Percentiles rank a stretch among this genome's conserved stretches.
phyloP scores from a whole-genome alignment of 108 stramenopile species.

The Skeletonema menzelii region DNA sequence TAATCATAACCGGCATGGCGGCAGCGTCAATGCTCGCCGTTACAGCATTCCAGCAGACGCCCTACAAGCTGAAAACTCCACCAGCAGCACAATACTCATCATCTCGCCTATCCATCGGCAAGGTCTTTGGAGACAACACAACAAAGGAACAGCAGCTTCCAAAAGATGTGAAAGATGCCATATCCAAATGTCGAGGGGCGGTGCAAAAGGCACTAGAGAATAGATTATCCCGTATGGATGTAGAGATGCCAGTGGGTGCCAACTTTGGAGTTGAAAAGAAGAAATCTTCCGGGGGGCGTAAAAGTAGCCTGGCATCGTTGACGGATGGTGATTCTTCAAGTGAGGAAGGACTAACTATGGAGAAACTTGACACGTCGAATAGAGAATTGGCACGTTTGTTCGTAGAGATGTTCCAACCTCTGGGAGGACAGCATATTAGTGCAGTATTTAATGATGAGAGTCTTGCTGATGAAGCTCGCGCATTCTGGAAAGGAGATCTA shows the following conservation, averaged over 20 bases:
- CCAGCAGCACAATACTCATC: conserved; percentile 1
- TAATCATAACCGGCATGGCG: background rate
- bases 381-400: conserved; percentile 82
- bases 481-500: conserved; percentile 70
- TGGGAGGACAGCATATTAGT: conserved; percentile 73
- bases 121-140: conserved; percentile 30
- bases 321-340: conserved; percentile 5
- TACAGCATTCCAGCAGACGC: background rate
- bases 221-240: conserved; percentile 63
- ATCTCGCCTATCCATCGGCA: conserved; percentile 26
- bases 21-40: background rate
- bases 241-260: conserved; percentile 84
- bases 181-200: conserved; percentile 70
- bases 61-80: background rate
- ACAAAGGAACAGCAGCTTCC: conserved; percentile 56
- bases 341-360: conserved; percentile 50
- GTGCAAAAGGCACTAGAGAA: conserved; percentile 69
- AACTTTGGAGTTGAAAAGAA: conserved; percentile 84
- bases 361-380: conserved; percentile 70
- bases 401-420: conserved; percentile 90
- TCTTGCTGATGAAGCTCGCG: conserved; percentile 62
- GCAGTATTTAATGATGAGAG: conserved; percentile 66
- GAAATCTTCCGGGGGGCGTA: conserved; percentile 22
- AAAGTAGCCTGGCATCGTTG: conserved; percentile 27
- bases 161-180: conserved; percentile 81